A percentile compares a stretch with the other conserved stretches of the same genome.
These are phyloP conservation scores for Salix caprea DNA, from an alignment of 345 rosid genomes.

Conservation along the genomic window DNA sequence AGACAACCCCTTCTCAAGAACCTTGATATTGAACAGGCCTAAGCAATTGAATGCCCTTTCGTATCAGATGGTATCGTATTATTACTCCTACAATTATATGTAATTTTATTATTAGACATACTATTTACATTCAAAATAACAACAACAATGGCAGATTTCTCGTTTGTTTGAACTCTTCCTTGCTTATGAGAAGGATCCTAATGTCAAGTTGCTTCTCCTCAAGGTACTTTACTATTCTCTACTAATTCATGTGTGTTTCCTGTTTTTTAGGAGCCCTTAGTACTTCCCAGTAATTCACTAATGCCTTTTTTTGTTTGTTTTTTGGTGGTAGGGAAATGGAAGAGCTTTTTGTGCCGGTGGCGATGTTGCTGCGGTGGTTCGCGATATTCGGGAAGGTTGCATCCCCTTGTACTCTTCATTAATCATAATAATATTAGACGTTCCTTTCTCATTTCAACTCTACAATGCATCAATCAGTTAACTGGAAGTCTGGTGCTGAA, in stretches of 20 bases:
- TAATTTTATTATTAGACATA: no score
- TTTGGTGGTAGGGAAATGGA: slow-evolving; percentile 51
- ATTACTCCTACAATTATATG: background rate
- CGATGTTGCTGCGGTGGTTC: slow-evolving; percentile 61
- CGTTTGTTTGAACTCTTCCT: slow-evolving; percentile 52
- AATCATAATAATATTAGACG: background rate
- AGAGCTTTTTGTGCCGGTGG: slow-evolving; percentile 84
- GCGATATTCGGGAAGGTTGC: slow-evolving; percentile 39
- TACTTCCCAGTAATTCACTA: background rate
- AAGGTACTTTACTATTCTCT: slow-evolving; percentile 41
- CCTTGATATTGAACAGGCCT: slow-evolving; percentile 59
- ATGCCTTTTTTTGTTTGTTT: background rate
- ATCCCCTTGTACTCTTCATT: background rate
- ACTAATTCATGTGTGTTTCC: background rate
- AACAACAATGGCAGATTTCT: slow-evolving; percentile 36
- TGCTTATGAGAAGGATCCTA: slow-evolving; percentile 51
- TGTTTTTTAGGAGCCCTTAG: background rate
- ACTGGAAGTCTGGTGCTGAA: slow-evolving; percentile 52
- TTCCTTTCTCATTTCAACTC: background rate
- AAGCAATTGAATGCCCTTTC: slow-evolving; percentile 70
- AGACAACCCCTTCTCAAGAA: slow-evolving; percentile 43
- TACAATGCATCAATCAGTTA: slow-evolving; percentile 37
- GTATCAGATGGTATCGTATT: slow-evolving; percentile 48
- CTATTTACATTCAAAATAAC: background rate
- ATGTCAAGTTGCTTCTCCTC: slow-evolving; percentile 58